Percentiles rank a stretch among this genome's conserved stretches.
Conservation (phyloP, 1,139 yeast species). For the Magnusiomyces fungicola region DNA sequence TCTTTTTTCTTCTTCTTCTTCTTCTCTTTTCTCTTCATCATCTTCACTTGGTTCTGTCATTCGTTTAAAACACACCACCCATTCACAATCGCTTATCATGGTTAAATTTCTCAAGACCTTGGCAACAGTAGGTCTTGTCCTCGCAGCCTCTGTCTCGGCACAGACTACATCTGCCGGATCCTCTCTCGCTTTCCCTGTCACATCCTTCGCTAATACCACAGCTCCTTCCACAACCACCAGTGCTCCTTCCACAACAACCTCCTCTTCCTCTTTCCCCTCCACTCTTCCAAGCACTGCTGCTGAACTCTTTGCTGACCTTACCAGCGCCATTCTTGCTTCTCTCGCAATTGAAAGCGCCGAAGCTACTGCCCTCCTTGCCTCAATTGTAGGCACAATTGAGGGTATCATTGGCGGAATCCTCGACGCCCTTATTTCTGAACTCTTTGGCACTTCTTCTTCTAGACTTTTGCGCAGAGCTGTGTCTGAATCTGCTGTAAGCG, state of each 20-base stretch:
- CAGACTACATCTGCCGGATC: background rate
- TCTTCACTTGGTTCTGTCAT: too few species aligned
- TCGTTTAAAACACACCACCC: too few species aligned
- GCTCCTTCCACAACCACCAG: background rate
- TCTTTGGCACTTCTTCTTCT: background rate
- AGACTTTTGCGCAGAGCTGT: background rate
- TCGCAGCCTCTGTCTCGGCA: slow-evolving; percentile 1
- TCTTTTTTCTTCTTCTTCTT: too few species aligned
- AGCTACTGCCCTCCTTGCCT: background rate
- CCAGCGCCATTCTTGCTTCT: background rate
- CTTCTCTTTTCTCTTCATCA: too few species aligned
- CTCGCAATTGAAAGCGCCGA: background rate
- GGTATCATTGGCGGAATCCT: background rate
- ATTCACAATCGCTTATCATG: too few species aligned
- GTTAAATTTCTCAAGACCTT: too few species aligned
- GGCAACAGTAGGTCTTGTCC: too few species aligned
- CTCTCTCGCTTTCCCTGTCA: background rate
- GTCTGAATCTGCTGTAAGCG: background rate
- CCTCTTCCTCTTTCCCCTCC: background rate
- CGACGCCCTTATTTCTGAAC: background rate
- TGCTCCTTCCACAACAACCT: too few species aligned
- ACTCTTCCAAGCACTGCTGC: background rate
- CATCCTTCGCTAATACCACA: background rate
- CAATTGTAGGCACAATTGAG: background rate
- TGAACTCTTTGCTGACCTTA: background rate